Evolutionary conservation across 2,329 filamentous ascomycete genomes (phyloP), one percentile per base, ranked within the genome.

Genomic region (Anthostomella pinea): DNA sequence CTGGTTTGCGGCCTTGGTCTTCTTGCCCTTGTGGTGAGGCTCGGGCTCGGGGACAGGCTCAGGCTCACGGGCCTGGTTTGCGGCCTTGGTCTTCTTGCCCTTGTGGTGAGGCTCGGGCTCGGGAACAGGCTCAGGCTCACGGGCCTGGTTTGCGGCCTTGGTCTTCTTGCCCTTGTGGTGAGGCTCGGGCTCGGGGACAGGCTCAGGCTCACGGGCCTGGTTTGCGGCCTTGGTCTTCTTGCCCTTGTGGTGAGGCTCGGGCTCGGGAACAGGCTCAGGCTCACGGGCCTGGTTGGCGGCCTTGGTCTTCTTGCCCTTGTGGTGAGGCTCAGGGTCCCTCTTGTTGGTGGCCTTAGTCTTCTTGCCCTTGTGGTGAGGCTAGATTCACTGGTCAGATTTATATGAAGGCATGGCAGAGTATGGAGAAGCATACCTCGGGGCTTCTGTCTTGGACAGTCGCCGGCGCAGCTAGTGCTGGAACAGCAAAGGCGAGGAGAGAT

Each of bases 401-500:
- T n/a, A n/a, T n/a, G n/a, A n/a, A n/a, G n/a, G n/a, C n/a, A n/a
- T n/a, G n/a, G n/a, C n/a, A n/a, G n/a, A n/a, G n/a, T n/a, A n/a
- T n/a, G n/a, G n/a, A n/a, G n/a, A n/a, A n/a, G n/a, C n/a, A n/a
- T n/a, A 36, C 21, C 33, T 33, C 29, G 29, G 33, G 39, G 29
- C 46, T 39, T 29, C 38, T 30, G 14, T 40, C 31, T 36, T 30
- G 30, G 32, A 47, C 25, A 17, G 21, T 21, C 16, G 25, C 20
- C 8, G 39, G 43, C 17, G 40, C 29, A 31, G 41, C 33, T 22
- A 44, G 39, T 11, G 41, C 54, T 2, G 58, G 52, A 25, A 41
- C 49, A 23, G 51, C 51, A 24, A 59, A 48, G 25, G 54, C 57
- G 3, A 59, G 32, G 18, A 59, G 35, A 15, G 54, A 43, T n/a